Percentiles rank a stretch among this genome's conserved stretches.
These are phyloP conservation scores for Planoprotostelium fungivorum DNA, from an alignment of 78 protist genomes.

Conservation along the genomic window DNA sequence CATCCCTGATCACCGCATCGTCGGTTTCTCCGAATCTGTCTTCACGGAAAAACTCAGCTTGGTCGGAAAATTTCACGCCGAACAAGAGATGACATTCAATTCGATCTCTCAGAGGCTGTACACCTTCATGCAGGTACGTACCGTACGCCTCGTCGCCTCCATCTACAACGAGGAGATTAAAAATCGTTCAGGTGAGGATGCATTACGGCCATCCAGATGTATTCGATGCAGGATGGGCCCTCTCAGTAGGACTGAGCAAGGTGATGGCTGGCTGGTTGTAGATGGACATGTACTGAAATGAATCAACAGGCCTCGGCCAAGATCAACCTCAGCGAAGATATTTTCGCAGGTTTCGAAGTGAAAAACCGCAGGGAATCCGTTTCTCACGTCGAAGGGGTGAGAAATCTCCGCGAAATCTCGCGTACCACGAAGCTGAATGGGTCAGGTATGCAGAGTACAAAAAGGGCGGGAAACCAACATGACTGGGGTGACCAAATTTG, in stretches of 20 bases:
- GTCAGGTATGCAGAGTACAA: not conserved
- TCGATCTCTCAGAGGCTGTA: not conserved
- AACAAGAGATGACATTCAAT: not conserved
- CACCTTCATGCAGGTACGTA: no score
- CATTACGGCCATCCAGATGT: not conserved
- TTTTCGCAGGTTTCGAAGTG: not conserved
- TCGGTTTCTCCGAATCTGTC: not conserved
- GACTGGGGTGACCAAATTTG: not conserved
- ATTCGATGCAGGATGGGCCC: not conserved
- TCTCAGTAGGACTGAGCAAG: not conserved
- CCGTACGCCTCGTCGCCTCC: no score
- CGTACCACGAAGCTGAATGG: not conserved
- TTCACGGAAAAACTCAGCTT: not conserved
- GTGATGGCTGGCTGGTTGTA: not conserved
- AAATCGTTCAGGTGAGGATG: not conserved
- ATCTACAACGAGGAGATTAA: no score
- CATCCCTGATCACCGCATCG: not conserved
- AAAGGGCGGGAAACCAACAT: not conserved
- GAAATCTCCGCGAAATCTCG: not conserved
- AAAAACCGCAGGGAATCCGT: not conserved
- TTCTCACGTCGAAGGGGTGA: not conserved
- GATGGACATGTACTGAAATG: not conserved
- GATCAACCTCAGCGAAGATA: not conserved
- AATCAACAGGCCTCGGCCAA: not conserved
- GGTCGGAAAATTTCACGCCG: not conserved